A percentile compares a stretch with the other conserved stretches of the same genome.
Evolutionary conservation across 2,329 filamentous ascomycete species (phyloP).

Genomic region (Alternaria dauci): DNA sequence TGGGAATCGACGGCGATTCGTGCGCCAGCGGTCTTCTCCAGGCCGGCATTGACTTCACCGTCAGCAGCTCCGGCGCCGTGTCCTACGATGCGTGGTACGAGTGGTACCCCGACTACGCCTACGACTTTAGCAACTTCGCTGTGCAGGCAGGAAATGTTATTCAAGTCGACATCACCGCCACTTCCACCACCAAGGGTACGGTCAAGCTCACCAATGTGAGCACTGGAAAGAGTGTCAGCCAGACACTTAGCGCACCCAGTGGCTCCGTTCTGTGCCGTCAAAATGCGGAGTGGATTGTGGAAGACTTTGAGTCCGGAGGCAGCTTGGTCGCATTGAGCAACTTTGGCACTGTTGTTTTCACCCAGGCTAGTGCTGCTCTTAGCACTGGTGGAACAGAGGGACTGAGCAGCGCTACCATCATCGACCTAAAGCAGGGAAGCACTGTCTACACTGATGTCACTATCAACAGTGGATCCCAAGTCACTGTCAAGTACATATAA

Average conservation of each 20-base stretch:
- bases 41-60: slow-evolving; percentile 65
- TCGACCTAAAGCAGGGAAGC: slow-evolving; percentile 6
- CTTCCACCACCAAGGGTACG: slow-evolving; percentile 54
- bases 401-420: slow-evolving; percentile 1
- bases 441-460: slow-evolving; percentile 9
- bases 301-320: neutral
- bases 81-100: slow-evolving; percentile 68
- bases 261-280: slow-evolving; percentile 25
- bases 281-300: slow-evolving; percentile 68
- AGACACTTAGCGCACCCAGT: slow-evolving; percentile 53
- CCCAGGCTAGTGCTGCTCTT: neutral
- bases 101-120: slow-evolving; percentile 66
- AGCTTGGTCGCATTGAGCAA: neutral
- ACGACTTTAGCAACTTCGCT: slow-evolving; percentile 60
- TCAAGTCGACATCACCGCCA: slow-evolving; percentile 52
- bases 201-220: slow-evolving; percentile 62
- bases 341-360: slow-evolving; percentile 5
- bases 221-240: slow-evolving; percentile 61
- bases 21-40: slow-evolving; percentile 64
- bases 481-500: slow-evolving; percentile 7
- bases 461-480: slow-evolving; percentile 8
- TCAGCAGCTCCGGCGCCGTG: slow-evolving; percentile 42
- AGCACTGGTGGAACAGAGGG: slow-evolving; percentile 1
- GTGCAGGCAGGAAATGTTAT: slow-evolving; percentile 59
- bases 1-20: slow-evolving; percentile 69